Percentiles rank a stretch among this genome's conserved stretches.
These are phyloP conservation scores for Kwoniella botswanensis DNA, from an alignment of 768 basidiomycete species.

Conservation along the genomic window DNA sequence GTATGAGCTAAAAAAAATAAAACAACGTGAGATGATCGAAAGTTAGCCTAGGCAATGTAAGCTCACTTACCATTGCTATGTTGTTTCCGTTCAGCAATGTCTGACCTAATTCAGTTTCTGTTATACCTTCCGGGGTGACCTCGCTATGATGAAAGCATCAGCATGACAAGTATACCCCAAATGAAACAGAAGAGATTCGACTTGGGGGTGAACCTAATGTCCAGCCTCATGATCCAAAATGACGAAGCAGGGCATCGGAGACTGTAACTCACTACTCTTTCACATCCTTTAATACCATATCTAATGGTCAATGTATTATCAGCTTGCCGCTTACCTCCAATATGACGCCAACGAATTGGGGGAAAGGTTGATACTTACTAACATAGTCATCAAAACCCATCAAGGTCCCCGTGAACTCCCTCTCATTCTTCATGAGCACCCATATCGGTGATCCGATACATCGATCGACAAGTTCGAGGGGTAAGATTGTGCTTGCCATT, in stretches of 20 bases:
- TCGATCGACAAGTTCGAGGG: constrained; percentile 94
- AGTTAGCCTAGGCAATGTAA: not conserved
- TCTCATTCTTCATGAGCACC: constrained; percentile 98
- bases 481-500: constrained; percentile 93
- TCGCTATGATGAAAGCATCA: constrained; percentile 65
- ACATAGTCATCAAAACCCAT: constrained; percentile 99
- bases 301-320: constrained; percentile 28
- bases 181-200: no score
- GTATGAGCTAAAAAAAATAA: constrained; percentile 64
- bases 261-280: constrained; percentile 95
- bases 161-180: not conserved
- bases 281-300: constrained; percentile 78
- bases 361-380: constrained; percentile 72
- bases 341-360: not conserved
- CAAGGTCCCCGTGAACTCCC: constrained; percentile 93
- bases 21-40: not conserved
- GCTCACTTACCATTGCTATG: constrained; percentile 82
- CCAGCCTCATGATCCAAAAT: no score
- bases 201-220: no score
- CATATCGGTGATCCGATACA: constrained; percentile 97
- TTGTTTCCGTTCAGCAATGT: constrained; percentile 60
- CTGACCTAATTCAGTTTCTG: constrained; percentile 79
- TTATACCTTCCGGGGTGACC: constrained; percentile 74
- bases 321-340: not conserved
- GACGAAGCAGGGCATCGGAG: no score